Base-by-base conservation (phyloP, 768 basidiomycete species). In the Lentinus brumalis region DNA sequence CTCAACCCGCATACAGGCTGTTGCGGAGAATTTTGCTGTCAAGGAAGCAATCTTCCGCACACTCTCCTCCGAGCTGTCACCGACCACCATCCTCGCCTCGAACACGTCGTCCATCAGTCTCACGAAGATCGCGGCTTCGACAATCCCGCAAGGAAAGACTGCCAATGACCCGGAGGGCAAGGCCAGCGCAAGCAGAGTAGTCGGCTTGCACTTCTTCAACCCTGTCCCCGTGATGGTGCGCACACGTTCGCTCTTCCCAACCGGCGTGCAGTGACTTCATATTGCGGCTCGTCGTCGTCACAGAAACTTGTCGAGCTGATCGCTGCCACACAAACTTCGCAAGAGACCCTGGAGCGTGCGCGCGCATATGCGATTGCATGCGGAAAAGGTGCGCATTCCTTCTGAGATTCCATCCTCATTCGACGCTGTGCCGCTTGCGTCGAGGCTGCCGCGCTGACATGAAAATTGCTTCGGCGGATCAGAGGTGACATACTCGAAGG, bases 61-160 rank as follows among this genome's bases (percentile, higher is more conserved):
- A 2, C 81, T 98, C 21, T 83, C 88, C 15, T 81, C 81, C 50
- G 83, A 88, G 67, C 73, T 94, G 52, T 79, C 84, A 31, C 86
- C 89, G 0, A 79, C 83, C 35, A 84, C 92, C 8, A 94, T 98
- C 53, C 79, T 98, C 21, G 96, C 95, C 0, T 86, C 87, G 45
- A 98, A 98, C 69, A 98, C 96, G 2, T 95, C 93, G 58, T 94
- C 92, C 10, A 98, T 98, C 64, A 93, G 91, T 65, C 88, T 98
- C 47, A 95, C 95, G 21, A 96, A 96, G 77, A 92, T 98, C 54
- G 95, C 96, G 0, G 89, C 89, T 7, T 78, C 91, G 32, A 88
- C 90, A 8, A 75, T 94, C 18, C 85, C 86, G 0, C 74, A 80
- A 53, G 85, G 86, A 29, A 70, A 79, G 44, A 78, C 77, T 56